Base-by-base conservation (phyloP, 2,329 filamentous ascomycete species). In the Rutstroemia sp. region DNA sequence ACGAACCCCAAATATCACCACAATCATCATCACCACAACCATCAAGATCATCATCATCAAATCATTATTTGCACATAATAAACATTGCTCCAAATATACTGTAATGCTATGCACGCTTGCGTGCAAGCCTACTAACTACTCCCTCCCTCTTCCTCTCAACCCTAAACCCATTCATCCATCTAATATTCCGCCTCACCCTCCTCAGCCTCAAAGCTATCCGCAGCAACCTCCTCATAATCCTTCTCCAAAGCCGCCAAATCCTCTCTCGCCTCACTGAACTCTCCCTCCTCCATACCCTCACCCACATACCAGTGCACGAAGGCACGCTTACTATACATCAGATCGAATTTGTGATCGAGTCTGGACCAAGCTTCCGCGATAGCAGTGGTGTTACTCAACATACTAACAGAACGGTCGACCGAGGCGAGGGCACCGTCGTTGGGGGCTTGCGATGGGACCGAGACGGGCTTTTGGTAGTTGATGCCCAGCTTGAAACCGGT, bases 241-340 rank as follows among this genome's bases (percentile, higher is more conserved):
- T 80, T 81, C 72, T 85, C 82, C 49, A 86, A 70, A 34, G 82
- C 83, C 49, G 83, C 83, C 59, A 86, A 71, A 70, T 86, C 82
- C 71, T 86, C 83, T 65, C 83, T 76, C 41, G 83, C 82, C 68
- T 86, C 83, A 30, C 75, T 79, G 72, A 86, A 86, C 68, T 86
- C 83, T 61, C 83, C 83, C 69, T 86, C 82, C 71, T 86, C 83
- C 83, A 86, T 86, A 70, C 83, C 83, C 70, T 86, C 83, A 62
- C 83, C 83, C 56, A 86, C 83, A 64, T 86, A 86, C 83, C 83
- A 86, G 69, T 86, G 83, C n/a, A 86, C 83, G 67, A 86, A 86
- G 12, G 83, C 83, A 61, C 83, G 79, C 74, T 86, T 86, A 59
- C 78, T 79, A 72, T 86, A 86, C 83, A 86, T 86, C 60, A 86